phyloP scores from a whole-genome alignment of 2,329 filamentous ascomycete genomes.

The Didymella lethalis region DNA sequence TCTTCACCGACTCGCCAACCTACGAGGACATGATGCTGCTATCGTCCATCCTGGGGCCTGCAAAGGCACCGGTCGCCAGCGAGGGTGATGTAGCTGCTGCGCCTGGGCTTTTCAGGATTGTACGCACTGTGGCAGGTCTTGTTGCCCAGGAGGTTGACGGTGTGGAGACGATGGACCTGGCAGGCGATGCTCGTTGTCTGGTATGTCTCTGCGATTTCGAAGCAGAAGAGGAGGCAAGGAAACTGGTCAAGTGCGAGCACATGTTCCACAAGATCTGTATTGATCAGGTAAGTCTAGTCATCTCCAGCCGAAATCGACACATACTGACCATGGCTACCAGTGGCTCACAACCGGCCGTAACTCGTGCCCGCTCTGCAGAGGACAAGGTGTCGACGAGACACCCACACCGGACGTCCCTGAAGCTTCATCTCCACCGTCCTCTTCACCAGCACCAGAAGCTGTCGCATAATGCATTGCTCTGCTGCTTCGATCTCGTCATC shows the following conservation, averaged over 20 bases:
- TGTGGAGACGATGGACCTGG: conserved; percentile 38
- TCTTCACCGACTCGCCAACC: conserved; percentile 74
- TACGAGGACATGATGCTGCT: conserved; percentile 77
- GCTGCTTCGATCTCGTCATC: conserved; percentile 6
- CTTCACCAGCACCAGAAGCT: conserved; percentile 25
- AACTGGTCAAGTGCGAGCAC: conserved; percentile 69
- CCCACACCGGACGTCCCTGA: conserved; percentile 20
- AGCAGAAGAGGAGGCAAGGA: conserved; percentile 66
- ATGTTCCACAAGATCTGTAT: conserved; percentile 74
- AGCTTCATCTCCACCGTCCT: conserved; percentile 16
- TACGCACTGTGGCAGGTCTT: conserved; percentile 55
- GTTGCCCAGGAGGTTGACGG: conserved; percentile 59
- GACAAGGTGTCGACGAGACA: conserved; percentile 64
- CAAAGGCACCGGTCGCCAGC: conserved; percentile 72
- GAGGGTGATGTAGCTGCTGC: conserved; percentile 70
- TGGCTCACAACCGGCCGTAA: conserved; percentile 74
- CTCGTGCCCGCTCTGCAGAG: conserved; percentile 68
- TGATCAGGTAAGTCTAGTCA: conserved; percentile 64
- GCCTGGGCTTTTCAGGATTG: conserved; percentile 64
- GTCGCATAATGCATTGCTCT: conserved; percentile 15
- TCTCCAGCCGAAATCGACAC: not conserved
- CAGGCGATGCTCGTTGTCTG: conserved; percentile 63
- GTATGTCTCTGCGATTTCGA: conserved; percentile 74
- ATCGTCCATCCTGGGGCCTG: conserved; percentile 71
- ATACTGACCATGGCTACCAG: conserved; percentile 48